Evolutionary conservation across 1,284 basidiomycete species (phyloP), one percentile per base, ranked within the genome.

Genomic region (Phlebopus sp.): DNA sequence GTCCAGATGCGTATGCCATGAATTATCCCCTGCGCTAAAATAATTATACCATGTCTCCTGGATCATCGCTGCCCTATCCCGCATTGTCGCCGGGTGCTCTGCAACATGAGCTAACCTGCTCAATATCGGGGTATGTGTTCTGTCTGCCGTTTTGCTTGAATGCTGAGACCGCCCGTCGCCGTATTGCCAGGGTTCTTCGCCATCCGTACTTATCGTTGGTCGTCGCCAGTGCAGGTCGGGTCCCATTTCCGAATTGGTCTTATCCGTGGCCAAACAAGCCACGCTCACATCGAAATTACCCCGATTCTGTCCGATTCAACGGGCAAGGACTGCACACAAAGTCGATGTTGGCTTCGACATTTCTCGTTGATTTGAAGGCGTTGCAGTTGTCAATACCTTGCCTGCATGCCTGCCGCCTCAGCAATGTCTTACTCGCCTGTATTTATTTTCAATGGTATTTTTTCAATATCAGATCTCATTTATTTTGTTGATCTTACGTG

Each of bases 401-500:
- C 58, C 53, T 43, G 51, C 60, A 51, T 37, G 37, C 25, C 43
- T 49, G 40, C 55, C 46, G 47, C 60, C 49, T 53, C 52, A 44
- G 47, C 49, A 40, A 66, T 54, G 46, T 50, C 31, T 53, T 55
- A 42, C 54, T 48, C 58, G 54, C 54, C 50, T 68, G 63, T 62
- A 56, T 54, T 48, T 48, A 55, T 60, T 63, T 53, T 51, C 47
- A 51, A 60, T 59, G 62, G 57, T 57, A 68, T 57, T 53, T 46
- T 66, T 55, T 51, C 54, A 64, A 59, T 59, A 50, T 55, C 51
- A 55, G 46, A 29, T 37, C 53, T 53, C 58, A 44, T 66, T 67
- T 58, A 43, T 62, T 67, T 64, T 69, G 56, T 68, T 69, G 62
- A 67, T 68, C 61, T 66, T 67, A 66, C 63, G 66, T 64, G 65